phyloP scores from a whole-genome alignment of 805 yeast genomes.

The Jamesozyma gamospora region DNA sequence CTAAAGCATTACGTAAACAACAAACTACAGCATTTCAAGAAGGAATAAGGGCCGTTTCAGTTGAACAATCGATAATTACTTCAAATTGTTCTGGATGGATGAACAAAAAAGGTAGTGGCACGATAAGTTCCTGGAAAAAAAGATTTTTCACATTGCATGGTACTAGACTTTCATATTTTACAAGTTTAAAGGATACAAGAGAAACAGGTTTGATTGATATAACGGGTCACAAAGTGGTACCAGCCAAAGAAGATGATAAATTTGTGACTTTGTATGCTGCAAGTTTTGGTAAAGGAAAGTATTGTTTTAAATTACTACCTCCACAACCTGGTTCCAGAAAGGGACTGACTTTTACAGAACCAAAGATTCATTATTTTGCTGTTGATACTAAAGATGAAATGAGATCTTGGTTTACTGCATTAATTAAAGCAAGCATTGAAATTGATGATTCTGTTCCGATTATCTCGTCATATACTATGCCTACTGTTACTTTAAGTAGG shows the following conservation, averaged over 20 bases:
- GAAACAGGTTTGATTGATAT: conserved; percentile 93
- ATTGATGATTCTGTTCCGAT: conserved; percentile 88
- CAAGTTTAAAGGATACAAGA: conserved; percentile 60
- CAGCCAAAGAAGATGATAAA: conserved; percentile 76
- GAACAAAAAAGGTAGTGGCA: conserved; percentile 79
- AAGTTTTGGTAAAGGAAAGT: conserved; percentile 81
- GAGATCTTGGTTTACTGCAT: conserved; percentile 88
- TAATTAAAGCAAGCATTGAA: conserved; percentile 93
- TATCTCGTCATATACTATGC: conserved; percentile 86
- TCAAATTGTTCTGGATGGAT: conserved; percentile 89
- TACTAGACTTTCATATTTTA: conserved; percentile 82
- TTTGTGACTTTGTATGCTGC: conserved; percentile 83
- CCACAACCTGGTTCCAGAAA: conserved; percentile 96
- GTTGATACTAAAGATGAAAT: conserved; percentile 84
- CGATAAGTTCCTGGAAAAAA: conserved; percentile 82
- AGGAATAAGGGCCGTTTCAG: conserved; percentile 69
- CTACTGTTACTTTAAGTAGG: conserved; percentile 74
- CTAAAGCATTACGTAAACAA: conserved; percentile 24
- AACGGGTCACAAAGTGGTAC: conserved; percentile 85
- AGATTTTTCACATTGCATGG: conserved; percentile 82
- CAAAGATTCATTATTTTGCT: conserved; percentile 90
- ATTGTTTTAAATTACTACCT: conserved; percentile 84
- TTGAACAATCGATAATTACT: conserved; percentile 63
- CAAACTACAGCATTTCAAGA: conserved; percentile 77
- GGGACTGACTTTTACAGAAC: conserved; percentile 93